These are phyloP conservation scores for Aphanomyces astaci DNA, from an alignment of 352 stramenopile species.

Conservation along the genomic window DNA sequence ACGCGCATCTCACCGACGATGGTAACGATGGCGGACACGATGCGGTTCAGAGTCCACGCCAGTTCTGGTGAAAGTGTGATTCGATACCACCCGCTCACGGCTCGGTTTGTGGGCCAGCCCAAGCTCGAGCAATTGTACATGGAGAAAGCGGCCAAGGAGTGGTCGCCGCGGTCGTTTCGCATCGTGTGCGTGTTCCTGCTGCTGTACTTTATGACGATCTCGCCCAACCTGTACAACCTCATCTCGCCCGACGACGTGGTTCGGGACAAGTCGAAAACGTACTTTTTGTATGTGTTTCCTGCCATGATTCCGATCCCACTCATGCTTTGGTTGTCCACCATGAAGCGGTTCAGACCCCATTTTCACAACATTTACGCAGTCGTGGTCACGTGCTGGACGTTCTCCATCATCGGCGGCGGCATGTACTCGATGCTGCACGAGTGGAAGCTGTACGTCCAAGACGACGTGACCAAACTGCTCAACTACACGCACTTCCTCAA, in stretches of 20 bases:
- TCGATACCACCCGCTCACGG: constrained; percentile 58
- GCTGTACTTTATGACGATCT: constrained; percentile 66
- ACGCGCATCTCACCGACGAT: constrained; percentile 12
- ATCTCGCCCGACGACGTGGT: constrained; percentile 49
- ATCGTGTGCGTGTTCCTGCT: constrained; percentile 58
- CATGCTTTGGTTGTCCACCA: constrained; percentile 52
- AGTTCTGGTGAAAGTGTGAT: background rate
- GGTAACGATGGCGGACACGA: constrained; percentile 10
- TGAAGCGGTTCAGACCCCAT: constrained; percentile 55
- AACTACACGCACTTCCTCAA: constrained; percentile 59
- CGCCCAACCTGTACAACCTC: constrained; percentile 60
- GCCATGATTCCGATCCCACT: constrained; percentile 59
- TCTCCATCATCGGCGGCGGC: constrained; percentile 61
- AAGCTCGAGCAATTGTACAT: constrained; percentile 72
- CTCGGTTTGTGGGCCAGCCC: constrained; percentile 58
- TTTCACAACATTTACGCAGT: constrained; percentile 69
- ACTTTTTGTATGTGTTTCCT: constrained; percentile 62
- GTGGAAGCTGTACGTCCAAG: constrained; percentile 66
- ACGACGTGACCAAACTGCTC: constrained; percentile 62
- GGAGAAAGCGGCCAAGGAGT: constrained; percentile 72
- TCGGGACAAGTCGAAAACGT: constrained; percentile 41
- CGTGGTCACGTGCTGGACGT: constrained; percentile 57
- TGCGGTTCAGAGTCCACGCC: background rate
- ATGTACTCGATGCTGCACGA: constrained; percentile 81
- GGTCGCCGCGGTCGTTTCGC: constrained; percentile 52